These are phyloP conservation scores for Luffa aegyptiaca DNA, from an alignment of 306 rosid genomes.

Conservation along the genomic window DNA sequence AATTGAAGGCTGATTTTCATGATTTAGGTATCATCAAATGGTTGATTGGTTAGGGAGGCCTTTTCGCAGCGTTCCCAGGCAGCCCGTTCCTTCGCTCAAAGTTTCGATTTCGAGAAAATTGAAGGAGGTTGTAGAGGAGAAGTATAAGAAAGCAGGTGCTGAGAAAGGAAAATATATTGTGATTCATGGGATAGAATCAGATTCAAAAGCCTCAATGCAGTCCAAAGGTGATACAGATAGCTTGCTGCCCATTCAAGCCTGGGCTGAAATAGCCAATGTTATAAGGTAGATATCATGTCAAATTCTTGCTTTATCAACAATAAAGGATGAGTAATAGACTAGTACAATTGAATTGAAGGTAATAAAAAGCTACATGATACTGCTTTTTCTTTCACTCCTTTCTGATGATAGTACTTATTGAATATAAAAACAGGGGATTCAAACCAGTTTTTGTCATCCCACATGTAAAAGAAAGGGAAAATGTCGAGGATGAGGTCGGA, in stretches of 20 bases:
- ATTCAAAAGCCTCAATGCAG: slow-evolving; percentile 93
- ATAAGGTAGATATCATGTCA: slow-evolving; percentile 25
- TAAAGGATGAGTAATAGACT: neutral
- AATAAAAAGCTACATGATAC: neutral
- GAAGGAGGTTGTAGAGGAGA: slow-evolving; percentile 62
- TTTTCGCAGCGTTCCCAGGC: slow-evolving; percentile 48
- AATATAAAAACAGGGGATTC: slow-evolving; percentile 35
- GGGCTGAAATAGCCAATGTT: slow-evolving; percentile 52
- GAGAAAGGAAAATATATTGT: slow-evolving; percentile 64
- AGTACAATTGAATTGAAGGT: neutral
- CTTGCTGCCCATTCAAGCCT: slow-evolving; percentile 65
- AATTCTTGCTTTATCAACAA: neutral
- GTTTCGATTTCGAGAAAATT: slow-evolving; percentile 69
- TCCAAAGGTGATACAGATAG: slow-evolving; percentile 80
- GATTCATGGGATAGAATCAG: slow-evolving; percentile 75
- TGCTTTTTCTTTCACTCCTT: neutral
- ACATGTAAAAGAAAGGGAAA: slow-evolving; percentile 80
- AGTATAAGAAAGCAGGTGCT: slow-evolving; percentile 51
- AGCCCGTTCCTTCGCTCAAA: slow-evolving; percentile 44
- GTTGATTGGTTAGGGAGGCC: slow-evolving; percentile 84
- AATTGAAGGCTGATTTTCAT: slow-evolving; percentile 9
- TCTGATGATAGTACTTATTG: neutral
- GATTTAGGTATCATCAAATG: slow-evolving; percentile 84
- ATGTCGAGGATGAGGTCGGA: slow-evolving; percentile 49
- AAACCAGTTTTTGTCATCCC: slow-evolving; percentile 89